Evolutionary conservation across 345 rosid genomes (phyloP).

Genomic region (Noccaea caerulescens): DNA sequence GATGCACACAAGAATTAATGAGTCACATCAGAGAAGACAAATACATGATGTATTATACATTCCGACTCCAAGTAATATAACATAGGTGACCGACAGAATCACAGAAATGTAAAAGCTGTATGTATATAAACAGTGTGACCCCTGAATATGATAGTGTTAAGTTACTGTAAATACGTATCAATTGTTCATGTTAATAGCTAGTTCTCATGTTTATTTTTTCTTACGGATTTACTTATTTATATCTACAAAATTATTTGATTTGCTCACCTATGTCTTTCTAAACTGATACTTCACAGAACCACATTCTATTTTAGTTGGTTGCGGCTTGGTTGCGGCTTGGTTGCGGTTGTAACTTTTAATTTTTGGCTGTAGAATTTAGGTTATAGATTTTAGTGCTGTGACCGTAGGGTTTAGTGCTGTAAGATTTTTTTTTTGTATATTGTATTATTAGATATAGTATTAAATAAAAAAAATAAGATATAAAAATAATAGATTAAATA

Average conservation of each 20-base stretch:
- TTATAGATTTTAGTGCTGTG: too few species aligned
- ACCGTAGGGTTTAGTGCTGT: too few species aligned
- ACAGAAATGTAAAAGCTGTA: background rate
- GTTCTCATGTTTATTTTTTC: background rate
- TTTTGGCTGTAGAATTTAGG: too few species aligned
- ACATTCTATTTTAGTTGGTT: background rate
- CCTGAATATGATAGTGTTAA: background rate
- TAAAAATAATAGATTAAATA: too few species aligned
- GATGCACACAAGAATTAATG: too few species aligned
- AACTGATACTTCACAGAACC: background rate
- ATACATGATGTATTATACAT: conserved; percentile 9
- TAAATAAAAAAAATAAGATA: too few species aligned
- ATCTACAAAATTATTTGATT: background rate
- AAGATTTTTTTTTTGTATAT: too few species aligned
- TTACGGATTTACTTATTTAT: background rate
- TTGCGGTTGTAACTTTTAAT: too few species aligned
- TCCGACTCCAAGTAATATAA: background rate
- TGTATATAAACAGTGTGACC: background rate
- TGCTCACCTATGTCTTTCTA: background rate
- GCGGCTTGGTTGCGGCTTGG: too few species aligned
- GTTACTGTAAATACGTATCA: background rate
- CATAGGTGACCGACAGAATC: conserved; percentile 27
- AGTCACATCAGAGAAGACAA: conserved; percentile 13
- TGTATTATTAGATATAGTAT: too few species aligned
- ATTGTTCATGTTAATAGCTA: too few species aligned